Evolutionary conservation across 2,329 filamentous ascomycete species (phyloP).

Genomic region (Alternaria sp.): DNA sequence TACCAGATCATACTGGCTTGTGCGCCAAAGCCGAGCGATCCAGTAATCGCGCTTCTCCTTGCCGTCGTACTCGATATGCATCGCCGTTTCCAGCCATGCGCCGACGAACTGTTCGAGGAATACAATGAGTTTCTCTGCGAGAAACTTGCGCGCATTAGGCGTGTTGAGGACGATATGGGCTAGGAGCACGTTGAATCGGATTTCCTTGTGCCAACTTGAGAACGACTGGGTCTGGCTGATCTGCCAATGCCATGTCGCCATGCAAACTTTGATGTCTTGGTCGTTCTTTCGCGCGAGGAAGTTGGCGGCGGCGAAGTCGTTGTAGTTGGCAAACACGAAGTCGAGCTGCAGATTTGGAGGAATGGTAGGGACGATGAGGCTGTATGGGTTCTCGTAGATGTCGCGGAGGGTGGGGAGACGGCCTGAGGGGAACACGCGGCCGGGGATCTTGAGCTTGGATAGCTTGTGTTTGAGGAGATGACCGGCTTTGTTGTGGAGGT

Average conservation of each 20-base stretch:
- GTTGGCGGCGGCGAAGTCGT: not conserved
- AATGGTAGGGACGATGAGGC: too few relatives aligned
- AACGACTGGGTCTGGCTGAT: constrained; percentile 7
- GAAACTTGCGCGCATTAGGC: not conserved
- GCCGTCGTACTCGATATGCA: not conserved
- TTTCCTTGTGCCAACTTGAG: not conserved
- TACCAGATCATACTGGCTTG: not conserved
- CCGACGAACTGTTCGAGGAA: constrained; percentile 1
- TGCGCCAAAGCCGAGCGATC: not conserved
- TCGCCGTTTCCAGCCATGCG: constrained; percentile 4
- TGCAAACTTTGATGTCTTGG: not conserved
- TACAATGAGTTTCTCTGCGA: not conserved
- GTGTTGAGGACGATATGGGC: not conserved
- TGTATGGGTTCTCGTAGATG: too few relatives aligned
- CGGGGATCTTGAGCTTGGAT: not conserved
- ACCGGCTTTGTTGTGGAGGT: not conserved
- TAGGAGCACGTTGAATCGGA: constrained; percentile 6
- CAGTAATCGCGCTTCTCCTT: not conserved
- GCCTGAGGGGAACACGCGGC: not conserved
- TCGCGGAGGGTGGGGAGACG: too few relatives aligned
- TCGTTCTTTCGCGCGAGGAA: constrained; percentile 7
- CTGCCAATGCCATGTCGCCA: constrained; percentile 8
- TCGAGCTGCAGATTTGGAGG: not conserved
- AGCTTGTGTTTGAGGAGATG: not conserved
- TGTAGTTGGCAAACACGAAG: not conserved